Evolutionary conservation across 768 basidiomycete genomes (phyloP).

Genomic region (Boletus huronensis): DNA sequence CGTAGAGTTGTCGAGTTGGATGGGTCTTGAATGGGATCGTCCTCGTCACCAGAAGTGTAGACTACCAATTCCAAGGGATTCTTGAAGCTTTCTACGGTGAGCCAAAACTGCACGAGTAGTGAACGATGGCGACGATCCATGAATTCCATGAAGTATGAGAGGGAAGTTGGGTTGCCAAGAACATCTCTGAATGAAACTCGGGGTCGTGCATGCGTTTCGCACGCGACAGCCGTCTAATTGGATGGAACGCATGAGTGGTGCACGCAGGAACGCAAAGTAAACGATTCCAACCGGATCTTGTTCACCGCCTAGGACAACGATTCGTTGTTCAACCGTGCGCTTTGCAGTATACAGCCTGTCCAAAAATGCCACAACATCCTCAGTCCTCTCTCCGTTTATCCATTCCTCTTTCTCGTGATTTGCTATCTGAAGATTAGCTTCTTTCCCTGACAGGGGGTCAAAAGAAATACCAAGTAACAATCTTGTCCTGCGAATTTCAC

Average conservation of each 20-base stretch:
- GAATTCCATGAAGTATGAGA: slow-evolving; percentile 97
- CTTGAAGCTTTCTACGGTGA: slow-evolving; percentile 96
- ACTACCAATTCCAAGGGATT: slow-evolving; percentile 88
- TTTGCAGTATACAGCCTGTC: slow-evolving; percentile 89
- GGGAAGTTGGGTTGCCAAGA: slow-evolving; percentile 81
- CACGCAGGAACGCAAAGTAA: background rate
- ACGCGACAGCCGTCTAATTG: slow-evolving; percentile 38
- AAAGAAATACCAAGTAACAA: slow-evolving; percentile 56
- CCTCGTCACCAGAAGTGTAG: slow-evolving; percentile 55
- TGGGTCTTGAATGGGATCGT: slow-evolving; percentile 55
- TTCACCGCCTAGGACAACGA: slow-evolving; percentile 72
- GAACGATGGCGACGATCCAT: slow-evolving; percentile 90
- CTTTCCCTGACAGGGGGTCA: background rate
- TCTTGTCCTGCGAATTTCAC: slow-evolving; percentile 85
- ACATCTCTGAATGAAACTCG: slow-evolving; percentile 70
- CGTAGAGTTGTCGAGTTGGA: slow-evolving; percentile 59
- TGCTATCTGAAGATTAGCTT: slow-evolving; percentile 39
- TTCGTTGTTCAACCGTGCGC: slow-evolving; percentile 81
- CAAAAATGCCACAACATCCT: slow-evolving; percentile 82
- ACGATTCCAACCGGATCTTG: slow-evolving; percentile 50
- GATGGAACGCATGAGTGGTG: background rate
- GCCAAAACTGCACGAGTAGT: slow-evolving; percentile 92
- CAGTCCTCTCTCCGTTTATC: slow-evolving; percentile 83
- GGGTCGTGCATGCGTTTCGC: slow-evolving; percentile 44
- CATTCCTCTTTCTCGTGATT: slow-evolving; percentile 86